Conservation (phyloP, 495 filamentous ascomycete species). For the Neurospora sp. region DNA sequence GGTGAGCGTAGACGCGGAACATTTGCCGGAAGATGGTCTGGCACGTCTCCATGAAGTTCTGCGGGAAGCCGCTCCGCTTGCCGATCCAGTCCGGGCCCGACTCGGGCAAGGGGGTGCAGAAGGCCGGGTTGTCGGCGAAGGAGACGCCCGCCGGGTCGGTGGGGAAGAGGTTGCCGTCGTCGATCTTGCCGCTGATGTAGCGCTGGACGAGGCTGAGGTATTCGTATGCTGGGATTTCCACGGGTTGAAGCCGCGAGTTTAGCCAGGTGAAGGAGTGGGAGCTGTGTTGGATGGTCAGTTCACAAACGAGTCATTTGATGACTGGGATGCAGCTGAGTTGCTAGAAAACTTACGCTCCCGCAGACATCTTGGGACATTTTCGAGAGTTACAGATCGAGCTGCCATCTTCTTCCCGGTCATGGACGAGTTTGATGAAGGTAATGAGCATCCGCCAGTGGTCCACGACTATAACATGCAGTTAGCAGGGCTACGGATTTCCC, state of each 20-base stretch:
- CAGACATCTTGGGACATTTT: constrained; percentile 84
- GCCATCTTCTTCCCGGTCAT: constrained; percentile 65
- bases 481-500: not conserved
- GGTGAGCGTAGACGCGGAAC: constrained; percentile 90
- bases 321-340: not conserved
- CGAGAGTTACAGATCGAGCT: constrained; percentile 70
- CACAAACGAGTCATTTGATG: not conserved
- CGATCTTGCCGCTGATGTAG: constrained; percentile 87
- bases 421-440: constrained; percentile 72
- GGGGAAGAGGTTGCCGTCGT: constrained; percentile 76
- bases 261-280: constrained; percentile 91
- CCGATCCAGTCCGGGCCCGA: constrained; percentile 61
- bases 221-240: constrained; percentile 67
- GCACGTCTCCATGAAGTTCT: constrained; percentile 75
- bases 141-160: constrained; percentile 55
- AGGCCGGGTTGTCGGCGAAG: constrained; percentile 46
- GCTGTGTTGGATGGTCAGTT: constrained; percentile 30
- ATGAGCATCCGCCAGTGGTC: constrained; percentile 80
- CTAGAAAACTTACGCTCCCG: constrained; percentile 60
- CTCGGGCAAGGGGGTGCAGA: constrained; percentile 49
- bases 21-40: constrained; percentile 93
- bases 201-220: constrained; percentile 91
- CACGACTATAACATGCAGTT: constrained; percentile 50
- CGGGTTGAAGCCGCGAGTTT: constrained; percentile 51
- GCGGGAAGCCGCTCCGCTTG: constrained; percentile 79